These are phyloP conservation scores for Cryptococcus depauperatus DNA, from an alignment of 1,284 basidiomycete genomes.

Conservation along the genomic window DNA sequence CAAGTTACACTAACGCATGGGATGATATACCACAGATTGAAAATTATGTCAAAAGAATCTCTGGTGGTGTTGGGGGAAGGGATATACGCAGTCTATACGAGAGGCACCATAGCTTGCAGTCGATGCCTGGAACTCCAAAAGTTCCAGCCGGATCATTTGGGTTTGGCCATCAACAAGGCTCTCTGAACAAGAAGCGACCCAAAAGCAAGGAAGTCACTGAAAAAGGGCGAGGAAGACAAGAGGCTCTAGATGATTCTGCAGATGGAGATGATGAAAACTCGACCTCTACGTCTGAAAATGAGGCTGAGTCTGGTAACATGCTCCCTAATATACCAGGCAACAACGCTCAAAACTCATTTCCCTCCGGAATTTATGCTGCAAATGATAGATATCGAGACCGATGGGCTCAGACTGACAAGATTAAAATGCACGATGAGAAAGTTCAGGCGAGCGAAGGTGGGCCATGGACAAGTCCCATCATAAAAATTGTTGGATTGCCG, in stretches of 20 bases:
- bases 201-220: conserved; percentile 15
- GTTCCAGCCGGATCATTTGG: neutral
- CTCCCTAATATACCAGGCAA: too few species aligned
- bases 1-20: conserved; percentile 71
- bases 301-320: neutral
- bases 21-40: conserved; percentile 69
- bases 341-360: neutral
- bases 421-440: conserved; percentile 21
- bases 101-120: conserved; percentile 9
- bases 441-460: conserved; percentile 21
- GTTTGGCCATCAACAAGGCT: neutral
- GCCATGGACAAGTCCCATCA: neutral
- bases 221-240: conserved; percentile 11
- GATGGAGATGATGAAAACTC: conserved; percentile 12
- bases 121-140: conserved; percentile 23
- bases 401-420: conserved; percentile 28
- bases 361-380: neutral
- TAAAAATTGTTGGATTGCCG: neutral
- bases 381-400: conserved; percentile 28
- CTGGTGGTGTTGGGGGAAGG: conserved; percentile 21
- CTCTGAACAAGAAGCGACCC: neutral
- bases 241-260: conserved; percentile 29
- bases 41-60: conserved; percentile 60
- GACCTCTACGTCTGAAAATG: conserved; percentile 4
- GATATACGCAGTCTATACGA: neutral